Percentiles rank a stretch among this genome's conserved stretches.
These are phyloP conservation scores for Oryza nivara DNA, from an alignment of 176 grass and related monocot species.

Conservation along the genomic window DNA sequence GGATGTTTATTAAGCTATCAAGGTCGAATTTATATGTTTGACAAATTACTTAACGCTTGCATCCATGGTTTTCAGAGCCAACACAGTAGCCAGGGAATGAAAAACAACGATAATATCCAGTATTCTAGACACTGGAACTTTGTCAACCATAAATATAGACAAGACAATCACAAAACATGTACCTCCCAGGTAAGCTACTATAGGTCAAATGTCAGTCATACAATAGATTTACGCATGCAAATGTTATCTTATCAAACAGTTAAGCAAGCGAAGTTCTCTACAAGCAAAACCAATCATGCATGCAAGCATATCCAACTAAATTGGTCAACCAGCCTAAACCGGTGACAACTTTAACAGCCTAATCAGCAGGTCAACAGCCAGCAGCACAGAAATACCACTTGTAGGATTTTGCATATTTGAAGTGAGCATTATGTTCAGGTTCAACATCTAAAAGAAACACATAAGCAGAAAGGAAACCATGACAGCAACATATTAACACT, in stretches of 20 bases:
- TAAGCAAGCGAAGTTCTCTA: neutral
- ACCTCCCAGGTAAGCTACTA: conserved; percentile 5
- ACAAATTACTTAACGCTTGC: conserved; percentile 7
- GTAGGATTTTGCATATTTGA: conserved; percentile 23
- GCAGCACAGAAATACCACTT: conserved; percentile 15
- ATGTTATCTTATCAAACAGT: neutral
- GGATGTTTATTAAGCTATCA: neutral
- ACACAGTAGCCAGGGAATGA: neutral
- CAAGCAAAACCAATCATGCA: neutral
- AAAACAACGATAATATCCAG: neutral
- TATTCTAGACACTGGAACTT: conserved; percentile 12
- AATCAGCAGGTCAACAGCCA: neutral
- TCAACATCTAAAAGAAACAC: conserved; percentile 20
- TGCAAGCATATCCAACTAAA: neutral
- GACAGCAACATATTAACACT: neutral
- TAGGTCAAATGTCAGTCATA: conserved; percentile 12
- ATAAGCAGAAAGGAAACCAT: neutral
- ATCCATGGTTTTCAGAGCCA: conserved; percentile 25
- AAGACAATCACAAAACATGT: conserved; percentile 7
- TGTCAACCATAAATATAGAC: conserved; percentile 8
- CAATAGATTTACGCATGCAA: neutral
- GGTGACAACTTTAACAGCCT: neutral
- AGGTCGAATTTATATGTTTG: conserved; percentile 18
- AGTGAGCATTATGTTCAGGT: conserved; percentile 18
- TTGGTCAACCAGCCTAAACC: neutral